phyloP scores from a whole-genome alignment of 345 rosid genomes.

The Nephelium lappaceum region DNA sequence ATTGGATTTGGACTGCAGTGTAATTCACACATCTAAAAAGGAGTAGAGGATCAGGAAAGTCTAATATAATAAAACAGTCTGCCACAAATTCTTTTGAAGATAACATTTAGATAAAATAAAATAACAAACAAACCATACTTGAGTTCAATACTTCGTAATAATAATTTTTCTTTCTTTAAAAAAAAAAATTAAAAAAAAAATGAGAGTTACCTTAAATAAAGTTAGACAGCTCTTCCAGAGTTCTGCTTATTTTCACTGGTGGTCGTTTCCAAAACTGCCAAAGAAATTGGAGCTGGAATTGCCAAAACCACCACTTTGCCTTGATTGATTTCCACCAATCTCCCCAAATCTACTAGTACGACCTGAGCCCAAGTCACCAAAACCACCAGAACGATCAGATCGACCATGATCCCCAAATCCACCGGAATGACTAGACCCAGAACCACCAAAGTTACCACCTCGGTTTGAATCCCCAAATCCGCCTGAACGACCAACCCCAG shows the following conservation, averaged over 20 bases:
- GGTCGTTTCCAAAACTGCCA: conserved; percentile 23
- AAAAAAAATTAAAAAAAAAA: background rate
- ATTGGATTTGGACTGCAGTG: background rate
- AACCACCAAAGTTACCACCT: conserved; percentile 42
- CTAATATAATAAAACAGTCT: background rate
- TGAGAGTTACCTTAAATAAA: conserved; percentile 18
- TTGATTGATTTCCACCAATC: conserved; percentile 23
- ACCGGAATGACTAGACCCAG: conserved; percentile 43
- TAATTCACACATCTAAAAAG: background rate
- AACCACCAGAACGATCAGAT: conserved; percentile 27
- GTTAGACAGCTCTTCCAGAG: background rate
- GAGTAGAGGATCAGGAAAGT: background rate
- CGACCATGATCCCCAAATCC: conserved; percentile 31
- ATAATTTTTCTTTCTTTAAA: background rate
- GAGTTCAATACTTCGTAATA: background rate
- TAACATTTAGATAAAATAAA: background rate
- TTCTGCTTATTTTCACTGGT: conserved; percentile 8
- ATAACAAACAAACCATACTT: background rate
- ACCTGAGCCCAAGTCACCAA: conserved; percentile 36
- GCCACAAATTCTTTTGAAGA: background rate
- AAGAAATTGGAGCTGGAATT: conserved; percentile 10
- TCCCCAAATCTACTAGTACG: conserved; percentile 49
- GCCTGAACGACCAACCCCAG: conserved; percentile 38
- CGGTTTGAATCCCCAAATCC: conserved; percentile 33
- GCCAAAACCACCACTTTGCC: conserved; percentile 34